These are phyloP conservation scores for Aureobasidium sp. DNA, from an alignment of 2,329 filamentous ascomycete species.

Conservation along the genomic window DNA sequence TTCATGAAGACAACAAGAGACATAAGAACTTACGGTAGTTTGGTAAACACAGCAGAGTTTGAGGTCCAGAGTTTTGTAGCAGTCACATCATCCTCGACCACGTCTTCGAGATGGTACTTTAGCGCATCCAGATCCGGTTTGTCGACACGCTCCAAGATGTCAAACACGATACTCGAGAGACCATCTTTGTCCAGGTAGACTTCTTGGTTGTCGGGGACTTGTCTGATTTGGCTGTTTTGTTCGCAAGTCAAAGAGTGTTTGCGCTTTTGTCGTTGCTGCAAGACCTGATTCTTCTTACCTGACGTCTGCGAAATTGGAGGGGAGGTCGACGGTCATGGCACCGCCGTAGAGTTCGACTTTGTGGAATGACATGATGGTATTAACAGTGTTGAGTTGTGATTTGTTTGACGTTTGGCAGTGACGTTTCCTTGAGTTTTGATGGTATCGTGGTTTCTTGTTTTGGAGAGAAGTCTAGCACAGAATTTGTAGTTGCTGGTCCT, in stretches of 20 bases:
- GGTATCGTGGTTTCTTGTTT: not conserved
- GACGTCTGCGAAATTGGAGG: constrained; percentile 62
- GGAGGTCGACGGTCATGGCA: constrained; percentile 62
- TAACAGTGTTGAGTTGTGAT: not conserved
- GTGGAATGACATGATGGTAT: constrained; percentile 49
- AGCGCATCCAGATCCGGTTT: constrained; percentile 62
- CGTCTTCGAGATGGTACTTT: constrained; percentile 44
- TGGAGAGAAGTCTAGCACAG: not conserved
- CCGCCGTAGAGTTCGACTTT: constrained; percentile 63
- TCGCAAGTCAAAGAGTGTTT: not conserved
- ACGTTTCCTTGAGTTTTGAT: not conserved
- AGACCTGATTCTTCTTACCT: constrained; percentile 46
- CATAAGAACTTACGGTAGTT: constrained; percentile 31
- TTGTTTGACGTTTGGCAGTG: not conserved
- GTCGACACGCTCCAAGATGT: constrained; percentile 77
- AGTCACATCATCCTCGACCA: constrained; percentile 32
- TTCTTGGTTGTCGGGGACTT: constrained; percentile 84
- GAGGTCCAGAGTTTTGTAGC: constrained; percentile 32
- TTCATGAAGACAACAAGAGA: not conserved
- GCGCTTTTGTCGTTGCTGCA: not conserved
- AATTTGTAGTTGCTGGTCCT: constrained; percentile 4
- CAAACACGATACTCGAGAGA: constrained; percentile 81
- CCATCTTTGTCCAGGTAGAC: constrained; percentile 79
- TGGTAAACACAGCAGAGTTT: constrained; percentile 26
- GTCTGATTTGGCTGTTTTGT: constrained; percentile 55